Base-by-base conservation (phyloP, 805 yeast genomes). In the Komagataella pseudopastoris region DNA sequence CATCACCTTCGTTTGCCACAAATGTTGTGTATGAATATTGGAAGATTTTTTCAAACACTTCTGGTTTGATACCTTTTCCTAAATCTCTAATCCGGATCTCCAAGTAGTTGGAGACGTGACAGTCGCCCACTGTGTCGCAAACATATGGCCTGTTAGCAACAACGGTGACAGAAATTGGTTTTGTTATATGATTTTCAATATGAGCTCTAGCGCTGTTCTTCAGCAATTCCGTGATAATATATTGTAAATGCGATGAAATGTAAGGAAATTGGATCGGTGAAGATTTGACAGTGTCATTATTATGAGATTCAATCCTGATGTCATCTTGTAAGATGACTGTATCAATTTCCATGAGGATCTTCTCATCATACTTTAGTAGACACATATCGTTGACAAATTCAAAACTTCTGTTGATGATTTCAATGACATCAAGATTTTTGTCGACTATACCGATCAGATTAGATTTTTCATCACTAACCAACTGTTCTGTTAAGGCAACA, bases 141-240 rank as follows among this genome's bases (percentile, higher is more conserved):
- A 12, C 50, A 4, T 39, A 46, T 5, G 64, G 61, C 43, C 60
- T 58, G 44, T 60, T 63, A 14, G 63, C 60, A 23, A 77, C 71
- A 2, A 81, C 68, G 3, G 83, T 72, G 0, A 74, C 71, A 10
- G 68, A 56, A 2, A 81, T 65, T 7, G 85, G 83, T 3, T 60
- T 56, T n/a, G 45, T 67, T 6, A 73, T 65, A 17, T 69, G 61
- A 52, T 78, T 78, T 63, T 91, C 98, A 51, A 91, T 83, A 51
- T 86, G 89, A 0, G 99, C 96, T 51, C 96, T 70, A 55, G 85
- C 81, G 5, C 96, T 78, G 65, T 91, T 91, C 66, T 91, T 91
- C 58, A 91, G 72, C 18, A 91, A 68, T 67, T 91, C 99, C 20
- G 87, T 87, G 52, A 89, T 71, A 49, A 91, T 80, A 61, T 93